Conservation (phyloP, 129 eudicot genomes). For the Saposhnikovia divaricata region DNA sequence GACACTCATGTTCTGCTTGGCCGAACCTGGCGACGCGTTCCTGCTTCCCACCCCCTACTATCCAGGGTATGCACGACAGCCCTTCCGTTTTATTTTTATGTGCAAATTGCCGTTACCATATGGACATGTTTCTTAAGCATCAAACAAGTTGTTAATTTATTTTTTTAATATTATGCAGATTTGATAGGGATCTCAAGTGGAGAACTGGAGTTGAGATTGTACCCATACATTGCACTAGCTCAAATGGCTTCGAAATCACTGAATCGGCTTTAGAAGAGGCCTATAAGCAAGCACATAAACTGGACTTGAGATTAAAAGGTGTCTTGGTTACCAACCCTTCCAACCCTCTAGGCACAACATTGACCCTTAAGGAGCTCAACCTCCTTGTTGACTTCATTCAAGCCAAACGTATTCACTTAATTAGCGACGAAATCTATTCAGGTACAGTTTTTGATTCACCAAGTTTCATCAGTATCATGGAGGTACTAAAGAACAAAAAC, state of each 20-base stretch:
- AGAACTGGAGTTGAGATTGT: slow-evolving; percentile 43
- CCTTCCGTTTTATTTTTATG: not conserved
- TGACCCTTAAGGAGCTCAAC: slow-evolving; percentile 24
- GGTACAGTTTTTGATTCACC: slow-evolving; percentile 71
- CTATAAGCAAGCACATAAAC: slow-evolving; percentile 29
- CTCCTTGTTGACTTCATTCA: slow-evolving; percentile 24
- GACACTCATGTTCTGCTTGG: slow-evolving; percentile 37
- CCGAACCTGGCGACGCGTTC: slow-evolving; percentile 40
- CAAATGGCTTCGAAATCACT: slow-evolving; percentile 31
- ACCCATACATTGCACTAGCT: slow-evolving; percentile 33
- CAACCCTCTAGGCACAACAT: slow-evolving; percentile 45
- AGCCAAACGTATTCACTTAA: slow-evolving; percentile 25
- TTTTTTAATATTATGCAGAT: slow-evolving; percentile 15
- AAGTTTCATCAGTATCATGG: slow-evolving; percentile 58
- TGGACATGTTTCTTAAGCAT: not conserved
- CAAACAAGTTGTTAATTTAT: not conserved
- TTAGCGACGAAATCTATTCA: slow-evolving; percentile 73
- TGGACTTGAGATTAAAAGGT: slow-evolving; percentile 33
- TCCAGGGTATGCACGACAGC: slow-evolving; percentile 28
- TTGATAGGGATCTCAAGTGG: slow-evolving; percentile 48
- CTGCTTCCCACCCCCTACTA: slow-evolving; percentile 45
- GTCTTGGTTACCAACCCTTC: slow-evolving; percentile 39
- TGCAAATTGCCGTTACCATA: not conserved
- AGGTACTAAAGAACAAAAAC: slow-evolving; percentile 32
- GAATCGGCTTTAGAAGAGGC: slow-evolving; percentile 32